phyloP scores from a whole-genome alignment of 2,329 filamentous ascomycete species.

The Cladosporium sp. region DNA sequence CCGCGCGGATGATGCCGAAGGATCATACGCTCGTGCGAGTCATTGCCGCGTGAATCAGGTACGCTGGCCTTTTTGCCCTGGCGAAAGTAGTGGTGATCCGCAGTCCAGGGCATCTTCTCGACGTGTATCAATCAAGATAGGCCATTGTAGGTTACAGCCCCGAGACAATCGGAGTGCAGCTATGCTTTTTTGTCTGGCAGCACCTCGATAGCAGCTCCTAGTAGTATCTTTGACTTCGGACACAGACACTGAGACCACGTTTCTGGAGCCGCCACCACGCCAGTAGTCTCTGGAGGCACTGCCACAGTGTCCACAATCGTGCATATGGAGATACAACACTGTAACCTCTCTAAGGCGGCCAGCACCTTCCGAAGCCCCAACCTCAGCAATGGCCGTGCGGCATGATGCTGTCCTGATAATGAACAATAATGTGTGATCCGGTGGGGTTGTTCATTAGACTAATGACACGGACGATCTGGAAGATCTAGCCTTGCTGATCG shows the following conservation, averaged over 20 bases:
- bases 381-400: neutral
- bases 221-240: neutral
- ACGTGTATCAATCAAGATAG: no score
- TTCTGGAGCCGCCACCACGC: neutral
- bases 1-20: neutral
- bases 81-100: neutral
- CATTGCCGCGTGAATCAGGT: neutral
- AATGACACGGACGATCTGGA: neutral
- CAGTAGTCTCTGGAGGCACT: neutral
- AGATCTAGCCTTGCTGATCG: constrained; percentile 7
- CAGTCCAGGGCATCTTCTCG: no score
- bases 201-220: no score
- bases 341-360: neutral
- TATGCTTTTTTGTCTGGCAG: no score
- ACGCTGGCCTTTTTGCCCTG: neutral
- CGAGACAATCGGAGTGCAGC: no score
- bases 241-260: neutral
- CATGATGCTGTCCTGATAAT: neutral
- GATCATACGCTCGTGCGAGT: constrained; percentile 1
- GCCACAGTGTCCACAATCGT: neutral
- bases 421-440: neutral
- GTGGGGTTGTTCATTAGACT: neutral
- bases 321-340: neutral
- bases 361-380: neutral
- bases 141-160: no score